Evolutionary conservation across 2,329 filamentous ascomycete species (phyloP).

Genomic region (Xylaria multiplex): DNA sequence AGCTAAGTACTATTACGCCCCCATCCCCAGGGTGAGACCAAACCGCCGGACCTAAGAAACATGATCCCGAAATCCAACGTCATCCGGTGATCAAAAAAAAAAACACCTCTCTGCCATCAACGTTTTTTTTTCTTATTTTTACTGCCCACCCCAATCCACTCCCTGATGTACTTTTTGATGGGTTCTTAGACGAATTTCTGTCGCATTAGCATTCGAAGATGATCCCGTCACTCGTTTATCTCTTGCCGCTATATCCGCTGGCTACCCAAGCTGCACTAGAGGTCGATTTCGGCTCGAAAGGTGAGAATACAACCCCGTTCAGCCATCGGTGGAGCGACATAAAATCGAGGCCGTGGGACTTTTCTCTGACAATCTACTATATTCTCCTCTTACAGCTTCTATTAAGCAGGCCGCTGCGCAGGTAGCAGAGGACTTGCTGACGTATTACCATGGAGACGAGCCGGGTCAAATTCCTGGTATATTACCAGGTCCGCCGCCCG

Average conservation of each 20-base stretch:
- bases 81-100: constrained; percentile 20
- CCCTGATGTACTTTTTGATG: not conserved
- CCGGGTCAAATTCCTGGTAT: constrained; percentile 57
- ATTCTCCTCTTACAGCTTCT: constrained; percentile 38
- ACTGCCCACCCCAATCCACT: not conserved
- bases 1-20: not conserved
- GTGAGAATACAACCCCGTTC: constrained; percentile 35
- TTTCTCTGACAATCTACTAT: constrained; percentile 9
- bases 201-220: constrained; percentile 33
- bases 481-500: constrained; percentile 45
- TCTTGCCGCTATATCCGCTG: constrained; percentile 43
- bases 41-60: constrained; percentile 12
- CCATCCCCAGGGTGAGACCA: constrained; percentile 7
- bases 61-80: constrained; percentile 30
- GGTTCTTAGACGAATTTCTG: constrained; percentile 7
- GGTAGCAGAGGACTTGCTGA: constrained; percentile 45
- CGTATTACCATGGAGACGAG: constrained; percentile 44
- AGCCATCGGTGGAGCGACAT: not conserved
- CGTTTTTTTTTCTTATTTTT: not conserved
- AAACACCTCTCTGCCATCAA: constrained; percentile 3
- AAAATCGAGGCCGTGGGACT: not conserved
- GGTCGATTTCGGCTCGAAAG: constrained; percentile 43
- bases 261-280: constrained; percentile 44
- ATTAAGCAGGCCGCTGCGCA: constrained; percentile 43
- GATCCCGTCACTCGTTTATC: constrained; percentile 35